Evolutionary conservation across 495 filamentous ascomycete species (phyloP).

Genomic region (Lindgomyces ingoldianus): DNA sequence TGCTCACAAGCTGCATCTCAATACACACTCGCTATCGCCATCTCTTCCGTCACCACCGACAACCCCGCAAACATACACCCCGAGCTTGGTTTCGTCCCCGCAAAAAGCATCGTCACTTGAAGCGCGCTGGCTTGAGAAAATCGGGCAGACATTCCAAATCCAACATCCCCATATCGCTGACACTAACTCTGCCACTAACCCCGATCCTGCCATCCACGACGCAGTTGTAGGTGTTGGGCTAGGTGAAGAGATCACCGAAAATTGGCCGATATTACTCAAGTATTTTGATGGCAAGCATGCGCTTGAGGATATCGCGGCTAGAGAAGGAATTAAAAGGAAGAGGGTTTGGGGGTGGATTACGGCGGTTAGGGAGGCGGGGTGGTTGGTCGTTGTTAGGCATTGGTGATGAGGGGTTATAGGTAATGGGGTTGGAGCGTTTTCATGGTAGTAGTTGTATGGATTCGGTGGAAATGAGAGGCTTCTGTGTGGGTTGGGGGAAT

Average conservation of each 20-base stretch:
- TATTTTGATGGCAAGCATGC: conserved; percentile 89
- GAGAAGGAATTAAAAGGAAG: conserved; percentile 83
- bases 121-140: conserved; percentile 71
- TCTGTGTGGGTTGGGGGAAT: no score
- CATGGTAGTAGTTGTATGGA: no score
- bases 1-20: no score
- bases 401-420: conserved; percentile 47
- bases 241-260: no score
- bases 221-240: no score
- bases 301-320: conserved; percentile 79
- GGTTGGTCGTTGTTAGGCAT: conserved; percentile 54
- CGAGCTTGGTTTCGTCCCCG: conserved; percentile 54
- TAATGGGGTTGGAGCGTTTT: no score
- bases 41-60: conserved; percentile 46
- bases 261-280: conserved; percentile 61
- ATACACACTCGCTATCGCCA: conserved; percentile 20
- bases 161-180: no score
- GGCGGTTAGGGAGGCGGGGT: conserved; percentile 58
- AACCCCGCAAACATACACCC: conserved; percentile 39
- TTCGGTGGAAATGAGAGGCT: no score
- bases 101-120: conserved; percentile 62
- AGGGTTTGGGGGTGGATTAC: conserved; percentile 68
- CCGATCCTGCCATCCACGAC: no score
- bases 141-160: conserved; percentile 55
- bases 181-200: no score